A percentile compares a stretch with the other conserved stretches of the same genome.
Conservation (phyloP, 768 basidiomycete species). For the Kwoniella botswanensis region DNA sequence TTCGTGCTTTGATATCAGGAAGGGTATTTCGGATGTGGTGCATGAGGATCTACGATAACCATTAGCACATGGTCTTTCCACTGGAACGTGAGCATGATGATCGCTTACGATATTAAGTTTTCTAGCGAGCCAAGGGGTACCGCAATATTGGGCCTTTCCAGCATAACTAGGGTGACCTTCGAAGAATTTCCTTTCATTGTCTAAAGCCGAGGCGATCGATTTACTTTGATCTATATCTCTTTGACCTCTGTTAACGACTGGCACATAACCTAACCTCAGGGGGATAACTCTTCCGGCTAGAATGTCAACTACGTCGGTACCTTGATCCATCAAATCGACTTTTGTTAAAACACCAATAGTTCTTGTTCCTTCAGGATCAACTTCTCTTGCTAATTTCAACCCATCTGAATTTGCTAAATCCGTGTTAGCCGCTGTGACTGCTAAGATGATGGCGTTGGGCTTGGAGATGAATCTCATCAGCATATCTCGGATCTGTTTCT, state of each 20-base stretch:
- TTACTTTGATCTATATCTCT: conserved; percentile 92
- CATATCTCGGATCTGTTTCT: conserved; percentile 97
- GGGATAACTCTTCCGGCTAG: conserved; percentile 96
- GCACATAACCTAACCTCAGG: conserved; percentile 93
- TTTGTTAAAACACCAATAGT: conserved; percentile 99
- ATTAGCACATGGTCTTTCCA: not conserved
- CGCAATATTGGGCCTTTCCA: conserved; percentile 92
- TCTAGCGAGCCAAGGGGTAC: conserved; percentile 91
- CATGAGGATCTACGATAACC: conserved; percentile 80
- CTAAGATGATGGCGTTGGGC: conserved; percentile 93
- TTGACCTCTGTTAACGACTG: conserved; percentile 97
- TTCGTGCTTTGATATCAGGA: conserved; percentile 97
- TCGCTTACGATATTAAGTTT: conserved; percentile 86
- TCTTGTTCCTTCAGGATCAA: conserved; percentile 93
- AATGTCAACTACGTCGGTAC: conserved; percentile 98
- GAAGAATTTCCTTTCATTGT: conserved; percentile 89
- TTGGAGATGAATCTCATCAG: conserved; percentile 92
- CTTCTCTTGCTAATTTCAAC: conserved; percentile 91
- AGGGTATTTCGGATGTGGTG: conserved; percentile 96
- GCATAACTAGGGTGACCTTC: conserved; percentile 93
- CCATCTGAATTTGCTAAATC: conserved; percentile 99
- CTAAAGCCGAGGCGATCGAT: conserved; percentile 81
- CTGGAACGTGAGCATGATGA: not conserved
- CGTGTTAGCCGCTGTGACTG: conserved; percentile 92
- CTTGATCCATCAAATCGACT: conserved; percentile 97